Evolutionary conservation across 768 basidiomycete species (phyloP).

Genomic region (Fomitopsis serialis): DNA sequence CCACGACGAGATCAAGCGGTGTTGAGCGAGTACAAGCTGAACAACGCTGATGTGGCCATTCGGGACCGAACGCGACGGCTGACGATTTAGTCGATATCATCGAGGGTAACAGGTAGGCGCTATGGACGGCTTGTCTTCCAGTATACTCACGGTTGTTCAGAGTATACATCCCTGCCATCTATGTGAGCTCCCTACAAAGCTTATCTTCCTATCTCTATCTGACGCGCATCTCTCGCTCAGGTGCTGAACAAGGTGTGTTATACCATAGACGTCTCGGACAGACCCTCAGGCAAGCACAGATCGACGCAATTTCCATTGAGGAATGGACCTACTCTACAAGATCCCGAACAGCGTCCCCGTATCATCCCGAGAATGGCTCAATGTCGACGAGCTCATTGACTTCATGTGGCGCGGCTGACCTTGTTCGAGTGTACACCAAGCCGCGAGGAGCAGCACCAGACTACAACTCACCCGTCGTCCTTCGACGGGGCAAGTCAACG

Average conservation of each 20-base stretch:
- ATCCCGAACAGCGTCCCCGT: conserved; percentile 95
- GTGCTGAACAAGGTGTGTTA: conserved; percentile 13
- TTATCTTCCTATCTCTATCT: background rate
- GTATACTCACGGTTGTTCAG: conserved; percentile 30
- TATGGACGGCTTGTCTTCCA: background rate
- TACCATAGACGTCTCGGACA: conserved; percentile 1
- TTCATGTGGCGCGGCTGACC: conserved; percentile 91
- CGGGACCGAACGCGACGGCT: conserved; percentile 83
- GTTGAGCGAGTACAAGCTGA: conserved; percentile 86
- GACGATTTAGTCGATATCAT: conserved; percentile 97
- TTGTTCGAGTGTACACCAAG: conserved; percentile 96
- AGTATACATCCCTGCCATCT: conserved; percentile 90
- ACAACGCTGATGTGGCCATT: conserved; percentile 87
- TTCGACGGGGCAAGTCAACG: conserved; percentile 55
- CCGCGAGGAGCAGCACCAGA: conserved; percentile 90
- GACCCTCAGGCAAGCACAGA: conserved; percentile 36
- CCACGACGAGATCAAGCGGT: conserved; percentile 95
- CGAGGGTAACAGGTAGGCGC: conserved; percentile 79
- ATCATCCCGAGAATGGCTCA: conserved; percentile 92
- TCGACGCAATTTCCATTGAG: conserved; percentile 97
- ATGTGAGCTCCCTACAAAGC: conserved; percentile 44
- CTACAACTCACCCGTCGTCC: conserved; percentile 85
- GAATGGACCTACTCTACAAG: conserved; percentile 93
- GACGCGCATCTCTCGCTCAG: background rate
- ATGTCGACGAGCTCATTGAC: conserved; percentile 90